Evolutionary conservation across 1,139 yeast species (phyloP).

Genomic region (Blastobotrys persicus): DNA sequence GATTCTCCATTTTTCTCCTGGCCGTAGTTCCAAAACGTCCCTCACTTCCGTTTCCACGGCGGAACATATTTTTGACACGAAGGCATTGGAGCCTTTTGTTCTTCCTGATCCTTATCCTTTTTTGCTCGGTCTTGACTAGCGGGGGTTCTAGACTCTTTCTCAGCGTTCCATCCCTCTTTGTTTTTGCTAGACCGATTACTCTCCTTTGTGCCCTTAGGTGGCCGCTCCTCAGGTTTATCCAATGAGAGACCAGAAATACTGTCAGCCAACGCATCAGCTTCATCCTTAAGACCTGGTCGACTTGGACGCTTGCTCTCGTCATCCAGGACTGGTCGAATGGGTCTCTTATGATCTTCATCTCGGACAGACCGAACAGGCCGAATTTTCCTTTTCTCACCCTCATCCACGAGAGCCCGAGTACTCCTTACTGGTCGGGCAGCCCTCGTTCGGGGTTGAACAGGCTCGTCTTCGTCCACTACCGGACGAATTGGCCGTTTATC

Average conservation of each 20-base stretch:
- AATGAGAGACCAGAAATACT: background rate
- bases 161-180: too few relatives aligned
- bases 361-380: background rate
- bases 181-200: background rate
- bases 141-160: too few relatives aligned
- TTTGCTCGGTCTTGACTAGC: too few relatives aligned
- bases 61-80: slow-evolving; percentile 21
- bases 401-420: background rate
- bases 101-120: too few relatives aligned
- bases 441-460: too few relatives aligned
- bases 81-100: background rate
- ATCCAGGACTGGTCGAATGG: background rate
- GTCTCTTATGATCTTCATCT: background rate
- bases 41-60: slow-evolving; percentile 23
- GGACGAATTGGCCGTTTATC: too few relatives aligned
- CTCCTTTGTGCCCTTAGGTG: background rate
- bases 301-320: background rate
- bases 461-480: too few relatives aligned
- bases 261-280: background rate
- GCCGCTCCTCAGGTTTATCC: background rate
- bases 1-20: too few relatives aligned
- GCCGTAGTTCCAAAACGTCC: background rate
- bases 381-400: background rate
- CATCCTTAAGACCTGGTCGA: background rate
- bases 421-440: background rate